Conservation (phyloP, 495 filamentous ascomycete species). For the Cercophora scortea region DNA sequence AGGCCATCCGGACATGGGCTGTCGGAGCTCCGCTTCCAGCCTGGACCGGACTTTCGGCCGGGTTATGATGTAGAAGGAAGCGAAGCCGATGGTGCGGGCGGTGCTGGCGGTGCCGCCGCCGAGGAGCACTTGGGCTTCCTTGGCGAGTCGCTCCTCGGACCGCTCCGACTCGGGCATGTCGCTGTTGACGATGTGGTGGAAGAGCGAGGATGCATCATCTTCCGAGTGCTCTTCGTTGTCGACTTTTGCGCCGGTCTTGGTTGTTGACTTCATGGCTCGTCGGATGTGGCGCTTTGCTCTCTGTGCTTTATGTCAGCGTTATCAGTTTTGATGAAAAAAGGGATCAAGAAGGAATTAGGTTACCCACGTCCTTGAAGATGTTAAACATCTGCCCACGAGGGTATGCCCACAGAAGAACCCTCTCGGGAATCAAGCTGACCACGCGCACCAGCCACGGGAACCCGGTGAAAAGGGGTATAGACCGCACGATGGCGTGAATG, state of each 20-base stretch:
- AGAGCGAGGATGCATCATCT: conserved; percentile 8
- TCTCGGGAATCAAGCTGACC: not conserved
- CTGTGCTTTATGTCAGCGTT: not conserved
- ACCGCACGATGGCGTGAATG: conserved; percentile 3
- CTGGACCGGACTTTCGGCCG: conserved; percentile 5
- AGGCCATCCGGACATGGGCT: conserved; percentile 15
- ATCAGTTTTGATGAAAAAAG: too few relatives aligned
- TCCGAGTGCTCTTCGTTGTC: too few relatives aligned
- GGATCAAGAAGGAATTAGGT: too few relatives aligned
- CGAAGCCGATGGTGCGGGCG: conserved; percentile 17
- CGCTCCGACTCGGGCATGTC: conserved; percentile 23
- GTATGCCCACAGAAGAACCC: conserved; percentile 10
- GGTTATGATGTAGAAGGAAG: conserved; percentile 21
- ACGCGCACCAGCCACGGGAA: conserved; percentile 14
- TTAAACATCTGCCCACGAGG: conserved; percentile 9
- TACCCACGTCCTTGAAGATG: conserved; percentile 7
- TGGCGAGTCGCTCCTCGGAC: conserved; percentile 14
- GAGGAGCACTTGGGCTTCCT: conserved; percentile 20
- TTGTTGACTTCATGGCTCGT: not conserved
- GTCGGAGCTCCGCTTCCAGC: conserved; percentile 13
- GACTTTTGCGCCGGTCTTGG: not conserved
- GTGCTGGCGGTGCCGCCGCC: conserved; percentile 21
- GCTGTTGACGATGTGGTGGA: conserved; percentile 20
- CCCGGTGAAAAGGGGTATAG: conserved; percentile 11
- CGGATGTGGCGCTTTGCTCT: conserved; percentile 4